These are phyloP conservation scores for Penicillium sp. DNA, from an alignment of 2,329 filamentous ascomycete genomes.

Conservation along the genomic window DNA sequence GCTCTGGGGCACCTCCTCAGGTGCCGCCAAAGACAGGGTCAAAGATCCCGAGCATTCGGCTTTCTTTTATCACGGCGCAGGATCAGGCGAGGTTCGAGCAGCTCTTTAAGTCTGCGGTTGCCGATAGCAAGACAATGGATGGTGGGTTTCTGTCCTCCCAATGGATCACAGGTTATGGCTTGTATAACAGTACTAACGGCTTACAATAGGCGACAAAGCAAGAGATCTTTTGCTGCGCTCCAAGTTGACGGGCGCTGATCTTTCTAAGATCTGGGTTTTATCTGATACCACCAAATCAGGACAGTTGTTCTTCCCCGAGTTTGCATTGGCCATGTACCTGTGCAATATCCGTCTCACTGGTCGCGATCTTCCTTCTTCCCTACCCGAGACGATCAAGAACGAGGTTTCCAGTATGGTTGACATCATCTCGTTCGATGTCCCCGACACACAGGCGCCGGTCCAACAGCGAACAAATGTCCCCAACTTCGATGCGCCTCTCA, in stretches of 20 bases:
- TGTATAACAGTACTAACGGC: constrained; percentile 15
- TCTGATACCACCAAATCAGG: constrained; percentile 95
- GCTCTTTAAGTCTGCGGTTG: constrained; percentile 91
- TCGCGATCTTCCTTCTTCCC: constrained; percentile 68
- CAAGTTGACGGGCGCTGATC: constrained; percentile 77
- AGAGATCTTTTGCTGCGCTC: constrained; percentile 85
- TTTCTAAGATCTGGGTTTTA: constrained; percentile 93
- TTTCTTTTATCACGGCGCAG: constrained; percentile 92
- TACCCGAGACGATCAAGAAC: constrained; percentile 88
- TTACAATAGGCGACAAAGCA: constrained; percentile 67
- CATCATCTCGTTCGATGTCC: constrained; percentile 92
- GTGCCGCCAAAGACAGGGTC: constrained; percentile 62
- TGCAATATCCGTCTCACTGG: constrained; percentile 91
- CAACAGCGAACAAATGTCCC: constrained; percentile 62
- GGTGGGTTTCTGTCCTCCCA: constrained; percentile 44
- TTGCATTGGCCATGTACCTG: constrained; percentile 96
- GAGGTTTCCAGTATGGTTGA: constrained; percentile 99
- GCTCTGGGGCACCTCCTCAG: constrained; percentile 51
- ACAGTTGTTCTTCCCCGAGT: constrained; percentile 94
- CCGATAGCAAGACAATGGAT: constrained; percentile 78
- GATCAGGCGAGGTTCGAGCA: constrained; percentile 98
- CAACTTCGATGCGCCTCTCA: constrained; percentile 61
- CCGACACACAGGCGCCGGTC: constrained; percentile 64
- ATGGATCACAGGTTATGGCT: not conserved
- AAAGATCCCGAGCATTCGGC: constrained; percentile 87